A percentile compares a stretch with the other conserved stretches of the same genome.
phyloP scores from a whole-genome alignment of 345 rosid genomes.

The Acer yangbiense region DNA sequence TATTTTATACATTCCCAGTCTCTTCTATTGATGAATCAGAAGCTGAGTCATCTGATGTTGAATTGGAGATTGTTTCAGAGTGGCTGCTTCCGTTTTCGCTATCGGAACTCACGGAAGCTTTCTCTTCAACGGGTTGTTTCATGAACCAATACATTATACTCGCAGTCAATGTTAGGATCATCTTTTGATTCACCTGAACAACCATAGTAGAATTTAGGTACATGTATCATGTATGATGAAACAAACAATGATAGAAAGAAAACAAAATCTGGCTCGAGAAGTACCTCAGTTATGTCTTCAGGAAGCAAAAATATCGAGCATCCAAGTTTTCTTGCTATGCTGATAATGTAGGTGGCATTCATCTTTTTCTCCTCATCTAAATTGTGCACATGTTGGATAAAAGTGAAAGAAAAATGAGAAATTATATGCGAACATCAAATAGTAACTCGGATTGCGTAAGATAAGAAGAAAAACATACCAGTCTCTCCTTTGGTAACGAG shows the following conservation, averaged over 20 bases:
- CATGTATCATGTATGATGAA: not conserved
- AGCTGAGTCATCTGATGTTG: conserved; percentile 83
- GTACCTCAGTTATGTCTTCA: conserved; percentile 94
- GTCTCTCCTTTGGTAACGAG: conserved; percentile 87
- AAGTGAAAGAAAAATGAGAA: not conserved
- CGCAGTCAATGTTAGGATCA: conserved; percentile 91
- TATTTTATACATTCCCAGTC: conserved; percentile 36
- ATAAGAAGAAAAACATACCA: conserved; percentile 45
- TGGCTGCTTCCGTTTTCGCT: conserved; percentile 61
- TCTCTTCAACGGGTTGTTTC: conserved; percentile 73
- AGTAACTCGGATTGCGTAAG: not conserved
- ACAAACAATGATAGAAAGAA: too few species aligned
- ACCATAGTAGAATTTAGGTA: not conserved
- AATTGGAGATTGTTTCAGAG: conserved; percentile 55
- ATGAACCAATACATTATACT: conserved; percentile 93
- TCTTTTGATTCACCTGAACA: conserved; percentile 91
- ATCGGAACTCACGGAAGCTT: conserved; percentile 62
- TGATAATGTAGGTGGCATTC: conserved; percentile 94
- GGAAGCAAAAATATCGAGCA: conserved; percentile 97
- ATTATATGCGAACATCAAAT: not conserved
- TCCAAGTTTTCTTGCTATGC: conserved; percentile 92
- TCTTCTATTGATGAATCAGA: conserved; percentile 73
- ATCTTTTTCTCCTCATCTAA: conserved; percentile 93
- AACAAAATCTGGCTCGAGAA: not conserved
- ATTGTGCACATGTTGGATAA: conserved; percentile 8